Base-by-base conservation (phyloP, 805 yeast species). In the Cyberlindnera saturnus region DNA sequence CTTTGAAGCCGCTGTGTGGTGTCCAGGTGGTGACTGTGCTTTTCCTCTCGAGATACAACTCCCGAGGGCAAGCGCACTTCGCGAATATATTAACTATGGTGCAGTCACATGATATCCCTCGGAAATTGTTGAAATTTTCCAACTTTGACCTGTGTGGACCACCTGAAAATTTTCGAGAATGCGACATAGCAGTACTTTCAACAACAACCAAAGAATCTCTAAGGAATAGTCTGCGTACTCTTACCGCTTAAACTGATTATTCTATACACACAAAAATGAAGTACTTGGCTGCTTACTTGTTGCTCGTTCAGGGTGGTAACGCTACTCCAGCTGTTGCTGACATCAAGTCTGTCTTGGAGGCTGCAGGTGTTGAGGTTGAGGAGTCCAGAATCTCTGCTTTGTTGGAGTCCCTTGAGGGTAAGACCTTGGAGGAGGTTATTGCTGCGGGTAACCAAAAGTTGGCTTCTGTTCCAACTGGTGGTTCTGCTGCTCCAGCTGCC, bases 211-310 rank as follows among this genome's bases (percentile, higher is more conserved):
- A 35, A 28, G 32, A 17, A 36, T 9, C 16, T 39, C 51, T 35
- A 82, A 83, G 76, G 90, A 81, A 82, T 84, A 83, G 90, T 84
- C 91, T 77, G 91, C 87, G 50, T 19, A 42, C 40, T 36, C 57
- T 47, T 48, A 58, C 62, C 69, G 86, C 87, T 82, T 82, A 81
- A 81, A 79, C 71, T 79, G 86, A 81, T 81, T 81, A 81, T 81
- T 81, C 83, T 78, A 32, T 14, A 39, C 34, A 18, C 23, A 23
- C 28, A 23, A 39, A 39, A 45, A 57, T 86, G 93, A 86, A 84
- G 76, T 86, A 86, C 82, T 77, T 86, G 76, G 95, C 95, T 75
- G 91, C 95, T 75, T 86, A 86, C 79, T 82, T 86, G 73, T 81
- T 86, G 74, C 82, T 86, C 70, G 83, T 74, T 65, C 86, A 85